phyloP scores from a whole-genome alignment of 331 rosid species.

The Stylosanthes scabra region DNA sequence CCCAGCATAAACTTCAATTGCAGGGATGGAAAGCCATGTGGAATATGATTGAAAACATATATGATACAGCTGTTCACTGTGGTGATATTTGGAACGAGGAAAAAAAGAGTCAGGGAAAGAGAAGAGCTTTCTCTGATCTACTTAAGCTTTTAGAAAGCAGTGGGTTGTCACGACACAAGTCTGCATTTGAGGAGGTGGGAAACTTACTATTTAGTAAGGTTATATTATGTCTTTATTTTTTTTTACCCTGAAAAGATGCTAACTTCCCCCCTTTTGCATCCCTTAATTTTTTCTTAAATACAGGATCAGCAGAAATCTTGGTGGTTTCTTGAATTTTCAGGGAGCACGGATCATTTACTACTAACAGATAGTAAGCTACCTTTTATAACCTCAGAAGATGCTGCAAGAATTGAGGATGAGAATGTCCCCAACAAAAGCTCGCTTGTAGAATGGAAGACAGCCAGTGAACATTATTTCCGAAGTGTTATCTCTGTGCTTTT shows the following conservation, averaged over 20 bases:
- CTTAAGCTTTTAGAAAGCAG: conserved; percentile 71
- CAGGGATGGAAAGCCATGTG: conserved; percentile 72
- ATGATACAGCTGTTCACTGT: conserved; percentile 52
- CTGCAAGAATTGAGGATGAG: conserved; percentile 31
- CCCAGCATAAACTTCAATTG: conserved; percentile 40
- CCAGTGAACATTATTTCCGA: conserved; percentile 69
- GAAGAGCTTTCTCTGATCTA: conserved; percentile 75
- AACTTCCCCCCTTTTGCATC: neutral
- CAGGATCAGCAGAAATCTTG: conserved; percentile 75
- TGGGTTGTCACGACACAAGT: conserved; percentile 78
- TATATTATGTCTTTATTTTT: conserved; percentile 2
- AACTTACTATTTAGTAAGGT: conserved; percentile 18
- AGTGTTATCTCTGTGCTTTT: conserved; percentile 73
- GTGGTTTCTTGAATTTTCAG: conserved; percentile 87
- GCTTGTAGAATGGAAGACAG: conserved; percentile 67
- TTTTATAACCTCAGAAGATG: conserved; percentile 43
- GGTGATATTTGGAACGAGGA: conserved; percentile 77
- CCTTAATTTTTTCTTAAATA: neutral
- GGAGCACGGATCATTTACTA: conserved; percentile 58
- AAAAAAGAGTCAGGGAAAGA: conserved; percentile 71
- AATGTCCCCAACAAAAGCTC: conserved; percentile 37
- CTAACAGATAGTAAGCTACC: conserved; percentile 48
- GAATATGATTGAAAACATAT: conserved; percentile 61
- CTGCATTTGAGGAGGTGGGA: conserved; percentile 57
- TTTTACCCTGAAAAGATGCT: neutral